Percentiles rank a stretch among this genome's conserved stretches.
These are phyloP conservation scores for Cryptosporidium sp. DNA, from an alignment of 169 alveolate species.

Conservation along the genomic window DNA sequence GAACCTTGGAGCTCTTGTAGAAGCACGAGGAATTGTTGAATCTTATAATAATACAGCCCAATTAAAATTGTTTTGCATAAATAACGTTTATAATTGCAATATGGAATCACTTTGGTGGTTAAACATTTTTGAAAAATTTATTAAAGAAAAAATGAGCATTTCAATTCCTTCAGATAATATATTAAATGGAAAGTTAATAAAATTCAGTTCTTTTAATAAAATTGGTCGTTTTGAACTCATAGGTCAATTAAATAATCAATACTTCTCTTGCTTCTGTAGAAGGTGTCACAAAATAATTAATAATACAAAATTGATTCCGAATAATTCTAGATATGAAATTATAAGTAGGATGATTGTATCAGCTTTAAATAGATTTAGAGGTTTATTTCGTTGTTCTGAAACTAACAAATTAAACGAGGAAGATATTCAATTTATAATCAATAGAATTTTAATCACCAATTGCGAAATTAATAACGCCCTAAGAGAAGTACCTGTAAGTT, in stretches of 20 bases:
- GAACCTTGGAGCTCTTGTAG: conserved; percentile 45
- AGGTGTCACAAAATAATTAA: not conserved
- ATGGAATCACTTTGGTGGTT: conserved; percentile 70
- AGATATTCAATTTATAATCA: conserved; percentile 16
- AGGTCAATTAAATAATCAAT: not conserved
- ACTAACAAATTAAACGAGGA: conserved; percentile 10
- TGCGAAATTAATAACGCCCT: not conserved
- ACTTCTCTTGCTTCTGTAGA: conserved; percentile 20
- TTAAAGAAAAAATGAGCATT: not conserved
- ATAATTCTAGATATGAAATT: not conserved
- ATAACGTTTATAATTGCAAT: conserved; percentile 12
- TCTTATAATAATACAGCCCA: conserved; percentile 41
- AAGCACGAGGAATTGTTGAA: conserved; percentile 62
- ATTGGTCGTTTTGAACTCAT: not conserved
- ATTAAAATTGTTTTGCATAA: conserved; percentile 23
- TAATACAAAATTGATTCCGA: not conserved
- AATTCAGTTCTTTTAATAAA: not conserved
- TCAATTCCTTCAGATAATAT: not conserved
- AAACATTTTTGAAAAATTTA: conserved; percentile 3
- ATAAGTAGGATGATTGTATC: conserved; percentile 35
- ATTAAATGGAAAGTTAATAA: not conserved
- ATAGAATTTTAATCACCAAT: conserved; percentile 7
- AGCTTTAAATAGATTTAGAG: not conserved
- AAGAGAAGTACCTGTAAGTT: conserved; percentile 55
- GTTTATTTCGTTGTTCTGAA: not conserved